phyloP scores from a whole-genome alignment of 768 basidiomycete species.

The Lanmaoa rubissima region DNA sequence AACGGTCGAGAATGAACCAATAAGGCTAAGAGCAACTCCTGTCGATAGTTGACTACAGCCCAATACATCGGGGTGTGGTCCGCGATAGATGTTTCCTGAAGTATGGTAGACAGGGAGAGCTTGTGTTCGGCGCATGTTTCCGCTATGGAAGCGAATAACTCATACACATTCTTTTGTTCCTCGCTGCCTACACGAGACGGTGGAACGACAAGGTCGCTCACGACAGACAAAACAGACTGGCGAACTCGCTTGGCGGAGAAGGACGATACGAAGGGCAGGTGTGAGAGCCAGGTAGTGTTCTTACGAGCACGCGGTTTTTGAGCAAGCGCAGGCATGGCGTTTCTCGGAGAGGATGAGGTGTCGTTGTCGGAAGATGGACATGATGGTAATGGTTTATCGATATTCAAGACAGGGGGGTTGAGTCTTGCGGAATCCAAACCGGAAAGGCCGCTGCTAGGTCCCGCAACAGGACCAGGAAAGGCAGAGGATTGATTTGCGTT shows the following conservation, averaged over 20 bases:
- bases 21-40: constrained; percentile 47
- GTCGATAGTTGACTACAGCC: constrained; percentile 35
- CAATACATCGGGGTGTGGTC: constrained; percentile 32
- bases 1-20: constrained; percentile 50
- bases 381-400: not conserved
- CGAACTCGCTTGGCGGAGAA: constrained; percentile 45
- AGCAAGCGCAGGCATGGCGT: not conserved
- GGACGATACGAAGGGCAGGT: constrained; percentile 26
- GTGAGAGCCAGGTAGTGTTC: constrained; percentile 31
- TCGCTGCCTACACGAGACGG: not conserved
- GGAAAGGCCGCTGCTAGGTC: not conserved
- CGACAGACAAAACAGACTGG: constrained; percentile 46
- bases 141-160: constrained; percentile 57
- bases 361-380: not conserved
- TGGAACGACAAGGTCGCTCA: constrained; percentile 49
- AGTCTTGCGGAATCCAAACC: no score
- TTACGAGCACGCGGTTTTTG: constrained; percentile 2
- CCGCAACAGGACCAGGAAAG: not conserved
- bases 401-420: not conserved
- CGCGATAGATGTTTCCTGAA: constrained; percentile 25
- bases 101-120: constrained; percentile 37
- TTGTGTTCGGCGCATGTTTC: constrained; percentile 54
- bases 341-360: not conserved
- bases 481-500: not conserved
- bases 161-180: constrained; percentile 20